Conservation (phyloP, 805 yeast genomes). For the Naumovozyma dairenensis region DNA sequence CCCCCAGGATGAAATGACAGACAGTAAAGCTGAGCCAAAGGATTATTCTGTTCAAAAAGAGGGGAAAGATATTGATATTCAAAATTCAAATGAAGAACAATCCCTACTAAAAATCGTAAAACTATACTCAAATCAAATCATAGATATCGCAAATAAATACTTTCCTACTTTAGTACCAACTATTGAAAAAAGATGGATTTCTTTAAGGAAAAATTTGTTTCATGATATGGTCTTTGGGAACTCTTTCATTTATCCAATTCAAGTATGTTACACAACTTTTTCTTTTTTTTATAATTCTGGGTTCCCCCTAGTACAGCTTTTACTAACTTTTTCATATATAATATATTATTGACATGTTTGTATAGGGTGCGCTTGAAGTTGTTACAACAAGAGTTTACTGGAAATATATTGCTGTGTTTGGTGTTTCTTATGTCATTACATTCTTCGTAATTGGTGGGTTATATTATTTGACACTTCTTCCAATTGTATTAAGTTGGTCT, state of each 20-base stretch:
- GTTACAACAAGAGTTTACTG: conserved; percentile 19
- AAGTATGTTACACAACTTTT: conserved; percentile 13
- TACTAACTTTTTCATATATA: not conserved
- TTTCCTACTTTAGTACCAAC: conserved; percentile 1
- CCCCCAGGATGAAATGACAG: too few relatives aligned
- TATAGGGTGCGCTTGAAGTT: conserved; percentile 23
- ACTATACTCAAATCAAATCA: too few relatives aligned
- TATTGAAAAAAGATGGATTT: conserved; percentile 1
- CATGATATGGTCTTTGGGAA: conserved; percentile 9
- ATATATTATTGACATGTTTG: not conserved
- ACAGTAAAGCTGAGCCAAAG: too few relatives aligned
- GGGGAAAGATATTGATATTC: too few relatives aligned
- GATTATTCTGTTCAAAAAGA: too few relatives aligned
- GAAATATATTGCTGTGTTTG: conserved; percentile 20
- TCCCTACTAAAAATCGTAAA: too few relatives aligned
- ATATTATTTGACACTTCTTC: conserved; percentile 21
- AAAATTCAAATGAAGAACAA: too few relatives aligned
- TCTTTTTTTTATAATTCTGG: conserved; percentile 2
- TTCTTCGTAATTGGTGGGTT: conserved; percentile 16
- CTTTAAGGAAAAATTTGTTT: conserved; percentile 5
- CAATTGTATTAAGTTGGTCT: conserved; percentile 19
- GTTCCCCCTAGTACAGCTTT: too few relatives aligned
- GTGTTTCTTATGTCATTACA: conserved; percentile 14
- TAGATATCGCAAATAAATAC: too few relatives aligned
- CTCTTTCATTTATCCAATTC: conserved; percentile 15